phyloP scores from a whole-genome alignment of 192 early-diverging fungal species.

The Coemansia sp. region DNA sequence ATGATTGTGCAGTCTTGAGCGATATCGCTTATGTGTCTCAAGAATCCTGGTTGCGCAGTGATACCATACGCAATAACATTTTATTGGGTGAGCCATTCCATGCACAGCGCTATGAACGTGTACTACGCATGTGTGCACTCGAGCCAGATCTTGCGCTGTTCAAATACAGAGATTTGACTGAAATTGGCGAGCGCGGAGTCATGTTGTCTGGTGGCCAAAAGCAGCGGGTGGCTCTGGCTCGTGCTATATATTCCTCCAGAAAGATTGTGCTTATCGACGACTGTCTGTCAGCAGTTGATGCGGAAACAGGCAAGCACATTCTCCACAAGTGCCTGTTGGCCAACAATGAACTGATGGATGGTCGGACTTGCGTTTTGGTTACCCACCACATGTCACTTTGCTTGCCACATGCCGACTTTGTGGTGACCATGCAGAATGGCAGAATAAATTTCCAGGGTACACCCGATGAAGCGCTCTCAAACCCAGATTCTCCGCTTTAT shows the following conservation, averaged over 20 bases:
- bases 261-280: constrained; percentile 73
- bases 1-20: background rate
- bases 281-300: constrained; percentile 90
- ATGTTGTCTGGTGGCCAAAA: constrained; percentile 84
- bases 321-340: constrained; percentile 72
- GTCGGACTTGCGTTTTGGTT: constrained; percentile 78
- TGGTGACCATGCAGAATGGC: constrained; percentile 63
- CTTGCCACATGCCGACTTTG: constrained; percentile 52
- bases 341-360: constrained; percentile 52
- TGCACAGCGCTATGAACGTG: constrained; percentile 66
- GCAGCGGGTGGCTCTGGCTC: constrained; percentile 81
- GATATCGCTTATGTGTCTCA: constrained; percentile 84
- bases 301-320: constrained; percentile 84
- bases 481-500: background rate
- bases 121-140: constrained; percentile 79
- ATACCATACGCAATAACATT: constrained; percentile 77
- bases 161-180: constrained; percentile 85
- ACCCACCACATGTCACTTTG: constrained; percentile 79
- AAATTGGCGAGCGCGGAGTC: constrained; percentile 86
- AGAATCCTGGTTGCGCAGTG: constrained; percentile 65
- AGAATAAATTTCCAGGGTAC: constrained; percentile 25
- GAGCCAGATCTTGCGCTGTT: constrained; percentile 72
- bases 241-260: constrained; percentile 70
- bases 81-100: constrained; percentile 75
- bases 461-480: constrained; percentile 3